These are phyloP conservation scores for Zasmidium angulare DNA, from an alignment of 2,329 filamentous ascomycete genomes.

Conservation along the genomic window DNA sequence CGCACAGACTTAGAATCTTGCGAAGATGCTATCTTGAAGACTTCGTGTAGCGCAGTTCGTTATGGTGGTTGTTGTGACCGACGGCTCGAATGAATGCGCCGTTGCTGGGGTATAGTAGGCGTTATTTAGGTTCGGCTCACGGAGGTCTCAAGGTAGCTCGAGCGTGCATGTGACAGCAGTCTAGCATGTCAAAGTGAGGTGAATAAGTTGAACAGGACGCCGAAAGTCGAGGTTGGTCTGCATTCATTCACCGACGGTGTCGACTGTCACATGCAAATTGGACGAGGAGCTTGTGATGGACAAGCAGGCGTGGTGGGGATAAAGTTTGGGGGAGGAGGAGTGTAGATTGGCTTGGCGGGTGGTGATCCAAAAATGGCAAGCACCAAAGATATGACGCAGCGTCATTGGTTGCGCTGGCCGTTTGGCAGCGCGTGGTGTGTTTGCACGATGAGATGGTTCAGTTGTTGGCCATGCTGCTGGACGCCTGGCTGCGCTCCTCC, in stretches of 20 bases:
- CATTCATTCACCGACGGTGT: not conserved
- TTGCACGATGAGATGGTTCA: not conserved
- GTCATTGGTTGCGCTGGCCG: not conserved
- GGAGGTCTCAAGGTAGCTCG: not conserved
- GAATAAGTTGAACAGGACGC: too few relatives aligned
- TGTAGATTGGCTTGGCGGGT: constrained; percentile 1
- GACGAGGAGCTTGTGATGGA: not conserved
- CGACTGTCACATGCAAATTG: not conserved
- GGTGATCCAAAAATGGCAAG: not conserved
- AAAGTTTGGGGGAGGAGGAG: not conserved
- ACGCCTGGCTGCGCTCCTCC: not conserved
- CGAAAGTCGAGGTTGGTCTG: not conserved
- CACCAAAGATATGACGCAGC: not conserved
- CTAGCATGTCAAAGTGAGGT: not conserved
- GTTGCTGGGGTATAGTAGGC: not conserved
- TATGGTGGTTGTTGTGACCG: not conserved
- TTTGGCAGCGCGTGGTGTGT: not conserved
- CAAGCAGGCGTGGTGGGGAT: not conserved
- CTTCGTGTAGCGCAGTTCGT: not conserved
- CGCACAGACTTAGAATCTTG: not conserved
- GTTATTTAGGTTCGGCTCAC: not conserved
- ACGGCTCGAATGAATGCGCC: too few relatives aligned
- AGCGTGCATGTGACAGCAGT: not conserved
- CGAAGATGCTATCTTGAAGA: not conserved
- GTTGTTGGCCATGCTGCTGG: not conserved